Evolutionary conservation across 2,329 filamentous ascomycete genomes (phyloP).

Genomic region (Beauveria pseudobassiana): DNA sequence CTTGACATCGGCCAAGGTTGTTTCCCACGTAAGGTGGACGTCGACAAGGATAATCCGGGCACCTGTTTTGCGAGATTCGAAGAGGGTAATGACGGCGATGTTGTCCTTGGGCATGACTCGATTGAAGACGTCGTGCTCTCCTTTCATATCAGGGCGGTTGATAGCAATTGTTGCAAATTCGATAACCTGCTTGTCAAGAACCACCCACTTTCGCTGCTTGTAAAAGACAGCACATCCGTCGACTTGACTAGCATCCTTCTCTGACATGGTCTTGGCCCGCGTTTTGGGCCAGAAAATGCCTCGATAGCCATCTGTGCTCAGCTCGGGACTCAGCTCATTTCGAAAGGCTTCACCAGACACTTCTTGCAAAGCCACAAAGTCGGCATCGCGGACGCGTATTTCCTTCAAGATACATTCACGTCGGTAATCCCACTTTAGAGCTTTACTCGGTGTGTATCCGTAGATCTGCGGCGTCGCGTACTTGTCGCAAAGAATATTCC

Average conservation of each 20-base stretch:
- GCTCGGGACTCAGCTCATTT: slow-evolving; percentile 78
- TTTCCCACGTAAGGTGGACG: slow-evolving; percentile 93
- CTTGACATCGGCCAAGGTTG: slow-evolving; percentile 85
- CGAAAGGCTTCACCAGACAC: slow-evolving; percentile 89
- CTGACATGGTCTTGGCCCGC: slow-evolving; percentile 83
- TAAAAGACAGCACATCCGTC: slow-evolving; percentile 97
- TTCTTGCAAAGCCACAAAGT: slow-evolving; percentile 90
- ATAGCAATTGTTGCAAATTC: slow-evolving; percentile 90
- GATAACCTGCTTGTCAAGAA: slow-evolving; percentile 89
- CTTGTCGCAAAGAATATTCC: slow-evolving; percentile 93
- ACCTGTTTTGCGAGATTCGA: slow-evolving; percentile 88
- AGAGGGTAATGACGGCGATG: slow-evolving; percentile 84
- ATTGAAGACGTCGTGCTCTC: slow-evolving; percentile 96
- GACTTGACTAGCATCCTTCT: slow-evolving; percentile 80
- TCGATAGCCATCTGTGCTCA: slow-evolving; percentile 85
- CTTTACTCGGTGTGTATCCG: slow-evolving; percentile 79
- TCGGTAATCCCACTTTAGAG: slow-evolving; percentile 81
- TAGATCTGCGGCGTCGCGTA: slow-evolving; percentile 81
- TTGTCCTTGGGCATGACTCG: slow-evolving; percentile 98
- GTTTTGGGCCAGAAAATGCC: slow-evolving; percentile 90
- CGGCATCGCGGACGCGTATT: slow-evolving; percentile 69
- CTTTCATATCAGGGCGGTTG: slow-evolving; percentile 93
- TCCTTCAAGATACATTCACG: slow-evolving; percentile 78
- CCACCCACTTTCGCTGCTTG: slow-evolving; percentile 88
- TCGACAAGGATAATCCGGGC: slow-evolving; percentile 88